Evolutionary conservation across 306 rosid genomes (phyloP), one percentile per base, ranked within the genome.

Genomic region (Rosa multiflora): DNA sequence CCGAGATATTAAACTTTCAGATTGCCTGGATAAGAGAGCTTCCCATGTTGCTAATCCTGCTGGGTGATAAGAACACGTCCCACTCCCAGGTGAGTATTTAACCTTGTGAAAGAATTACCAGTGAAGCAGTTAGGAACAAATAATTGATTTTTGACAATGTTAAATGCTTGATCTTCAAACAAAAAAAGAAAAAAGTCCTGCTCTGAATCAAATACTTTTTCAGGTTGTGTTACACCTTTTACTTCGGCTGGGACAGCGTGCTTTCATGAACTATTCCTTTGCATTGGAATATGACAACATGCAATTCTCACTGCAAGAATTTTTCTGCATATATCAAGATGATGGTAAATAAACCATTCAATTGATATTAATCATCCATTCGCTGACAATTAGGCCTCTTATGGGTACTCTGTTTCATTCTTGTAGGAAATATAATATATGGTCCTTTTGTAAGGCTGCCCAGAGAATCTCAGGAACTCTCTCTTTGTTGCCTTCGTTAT

Each of bases 391-490:
- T 80, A 67, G 46, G 70, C 70, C 67, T 70, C 85, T 83, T 78
- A 78, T 46, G 42, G 23, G 23, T 44, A 59, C 76, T 67, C 32
- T 47, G 32, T 83, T 51, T 76, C 81, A 53, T 26, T 84, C 75
- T 86, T 87, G 86, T 91, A 91, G 99, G 88, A 79, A 78, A 77
- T 56, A 73, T 79, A 67, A 49, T 67, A 70, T 89, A 79, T 67
- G 96, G 98, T 78, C 98, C 98, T 63, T 95, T 95, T 79, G 79
- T 86, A 82, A 83, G 81, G 82, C 96, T 95, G 86, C 90, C 97
- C 74, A 88, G 76, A 79, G 91, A 91, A 76, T 86, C 81, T 74
- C 98, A 95, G 82, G 96, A 91, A 81, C 89, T 93, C 78, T 83
- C 91, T 70, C 82, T 95, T n/a, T 88, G 91, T 84, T 88, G 89